Evolutionary conservation across 495 filamentous ascomycete species (phyloP).

Genomic region (Podospora pseudocomata): DNA sequence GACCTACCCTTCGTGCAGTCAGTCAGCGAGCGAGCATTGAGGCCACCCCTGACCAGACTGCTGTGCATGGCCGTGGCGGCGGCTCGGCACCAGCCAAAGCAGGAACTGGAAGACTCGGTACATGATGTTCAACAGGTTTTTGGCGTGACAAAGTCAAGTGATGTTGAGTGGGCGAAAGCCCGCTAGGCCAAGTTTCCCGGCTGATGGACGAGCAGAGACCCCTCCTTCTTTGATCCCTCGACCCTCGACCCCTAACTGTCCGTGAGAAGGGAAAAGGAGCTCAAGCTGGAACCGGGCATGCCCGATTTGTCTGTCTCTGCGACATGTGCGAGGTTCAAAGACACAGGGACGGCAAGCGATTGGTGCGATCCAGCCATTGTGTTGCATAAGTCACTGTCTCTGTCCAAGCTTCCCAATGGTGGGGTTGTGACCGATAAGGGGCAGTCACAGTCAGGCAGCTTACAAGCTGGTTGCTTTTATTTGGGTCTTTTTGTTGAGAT

Average conservation of each 20-base stretch:
- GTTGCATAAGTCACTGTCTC: constrained; percentile 20
- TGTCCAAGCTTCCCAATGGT: neutral
- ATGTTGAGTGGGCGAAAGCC: neutral
- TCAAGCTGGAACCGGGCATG: neutral
- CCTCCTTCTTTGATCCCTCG: neutral
- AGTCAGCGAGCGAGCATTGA: neutral
- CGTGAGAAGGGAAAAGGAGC: neutral
- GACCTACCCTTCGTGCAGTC: neutral
- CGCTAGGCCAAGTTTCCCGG: neutral
- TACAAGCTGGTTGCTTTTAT: neutral
- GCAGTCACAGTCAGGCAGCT: neutral
- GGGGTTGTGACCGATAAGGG: neutral
- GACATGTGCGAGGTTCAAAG: neutral
- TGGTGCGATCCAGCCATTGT: constrained; percentile 16
- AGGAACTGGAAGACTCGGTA: neutral
- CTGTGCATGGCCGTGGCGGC: neutral
- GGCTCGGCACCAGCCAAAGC: constrained; percentile 1
- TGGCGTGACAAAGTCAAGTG: neutral
- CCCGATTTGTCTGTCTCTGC: neutral
- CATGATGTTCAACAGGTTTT: neutral
- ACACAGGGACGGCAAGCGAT: constrained; percentile 13
- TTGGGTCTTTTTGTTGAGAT: neutral
- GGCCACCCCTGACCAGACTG: neutral
- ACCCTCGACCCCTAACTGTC: neutral
- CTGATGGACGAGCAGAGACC: neutral